A percentile compares a stretch with the other conserved stretches of the same genome.
Evolutionary conservation across 495 filamentous ascomycete species (phyloP).

Genomic region (Podospora comata): DNA sequence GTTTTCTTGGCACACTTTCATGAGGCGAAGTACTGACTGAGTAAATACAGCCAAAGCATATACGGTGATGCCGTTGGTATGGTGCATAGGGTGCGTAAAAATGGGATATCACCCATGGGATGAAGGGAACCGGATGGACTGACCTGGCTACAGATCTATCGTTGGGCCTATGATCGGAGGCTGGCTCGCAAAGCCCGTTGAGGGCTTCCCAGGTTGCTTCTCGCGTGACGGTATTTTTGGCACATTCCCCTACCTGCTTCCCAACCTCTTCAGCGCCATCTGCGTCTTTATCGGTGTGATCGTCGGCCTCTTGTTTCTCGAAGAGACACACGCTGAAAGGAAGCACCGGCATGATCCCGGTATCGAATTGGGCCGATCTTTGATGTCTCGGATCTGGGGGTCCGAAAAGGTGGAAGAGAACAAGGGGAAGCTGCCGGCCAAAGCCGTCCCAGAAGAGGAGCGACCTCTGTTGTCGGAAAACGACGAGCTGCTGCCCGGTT

Average conservation of each 20-base stretch:
- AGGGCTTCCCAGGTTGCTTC: slow-evolving; percentile 76
- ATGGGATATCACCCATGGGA: background rate
- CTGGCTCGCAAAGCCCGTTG: slow-evolving; percentile 79
- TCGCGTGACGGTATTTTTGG: slow-evolving; percentile 72
- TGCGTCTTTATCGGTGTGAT: slow-evolving; percentile 75
- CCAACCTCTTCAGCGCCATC: slow-evolving; percentile 84
- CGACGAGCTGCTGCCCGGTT: slow-evolving; percentile 60
- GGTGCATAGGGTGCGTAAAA: slow-evolving; percentile 77
- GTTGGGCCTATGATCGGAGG: slow-evolving; percentile 89
- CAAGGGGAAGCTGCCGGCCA: slow-evolving; percentile 16
- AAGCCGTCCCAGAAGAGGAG: slow-evolving; percentile 41
- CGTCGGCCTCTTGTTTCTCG: slow-evolving; percentile 83
- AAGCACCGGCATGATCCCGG: slow-evolving; percentile 73
- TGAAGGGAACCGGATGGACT: background rate
- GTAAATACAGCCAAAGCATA: slow-evolving; percentile 69
- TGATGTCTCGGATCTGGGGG: slow-evolving; percentile 49
- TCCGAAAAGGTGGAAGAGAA: slow-evolving; percentile 1
- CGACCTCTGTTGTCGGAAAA: slow-evolving; percentile 49
- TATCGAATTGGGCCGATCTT: slow-evolving; percentile 69
- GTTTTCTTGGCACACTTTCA: background rate
- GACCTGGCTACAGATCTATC: slow-evolving; percentile 52
- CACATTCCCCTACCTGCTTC: slow-evolving; percentile 82
- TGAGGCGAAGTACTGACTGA: slow-evolving; percentile 28
- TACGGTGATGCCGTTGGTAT: slow-evolving; percentile 95
- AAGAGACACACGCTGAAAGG: slow-evolving; percentile 90